Conservation (phyloP, 164 flowering plant genomes). For the Protea cynaroides region DNA sequence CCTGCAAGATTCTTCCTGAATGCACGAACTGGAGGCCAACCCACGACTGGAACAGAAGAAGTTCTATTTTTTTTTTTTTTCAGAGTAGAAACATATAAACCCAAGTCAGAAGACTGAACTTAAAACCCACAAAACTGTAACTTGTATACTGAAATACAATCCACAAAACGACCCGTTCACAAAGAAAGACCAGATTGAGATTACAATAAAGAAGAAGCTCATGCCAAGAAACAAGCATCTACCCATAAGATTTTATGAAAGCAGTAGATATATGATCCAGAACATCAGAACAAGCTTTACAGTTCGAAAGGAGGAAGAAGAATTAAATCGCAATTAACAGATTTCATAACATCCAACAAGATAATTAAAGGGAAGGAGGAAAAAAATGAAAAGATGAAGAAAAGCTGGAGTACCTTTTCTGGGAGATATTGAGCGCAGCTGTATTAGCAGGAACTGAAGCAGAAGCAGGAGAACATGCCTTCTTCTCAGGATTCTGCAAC, state of each 20-base stretch:
- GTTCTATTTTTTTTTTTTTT: conserved; percentile 27
- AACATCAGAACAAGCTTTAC: no score
- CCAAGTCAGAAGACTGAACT: not conserved
- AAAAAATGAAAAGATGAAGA: not conserved
- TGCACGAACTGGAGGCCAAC: conserved; percentile 97
- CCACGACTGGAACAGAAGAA: conserved; percentile 83
- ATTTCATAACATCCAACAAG: no score
- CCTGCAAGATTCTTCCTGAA: conserved; percentile 79
- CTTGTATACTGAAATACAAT: no score
- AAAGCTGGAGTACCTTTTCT: conserved; percentile 60
- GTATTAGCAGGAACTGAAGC: conserved; percentile 23
- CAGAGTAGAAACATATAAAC: not conserved
- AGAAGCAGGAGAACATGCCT: conserved; percentile 41
- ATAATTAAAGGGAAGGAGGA: conserved; percentile 6
- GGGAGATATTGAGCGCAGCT: conserved; percentile 60
- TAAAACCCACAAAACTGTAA: not conserved
- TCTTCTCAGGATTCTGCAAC: conserved; percentile 46
- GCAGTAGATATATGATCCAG: no score
- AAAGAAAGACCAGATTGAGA: not conserved
- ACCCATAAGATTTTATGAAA: no score
- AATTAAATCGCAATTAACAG: no score
- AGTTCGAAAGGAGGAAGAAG: no score
- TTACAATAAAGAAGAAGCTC: not conserved
- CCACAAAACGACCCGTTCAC: no score
- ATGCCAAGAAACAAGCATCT: no score